A percentile compares a stretch with the other conserved stretches of the same genome.
Conservation (phyloP, 2,329 filamentous ascomycete genomes). For the Fusarium sp. region DNA sequence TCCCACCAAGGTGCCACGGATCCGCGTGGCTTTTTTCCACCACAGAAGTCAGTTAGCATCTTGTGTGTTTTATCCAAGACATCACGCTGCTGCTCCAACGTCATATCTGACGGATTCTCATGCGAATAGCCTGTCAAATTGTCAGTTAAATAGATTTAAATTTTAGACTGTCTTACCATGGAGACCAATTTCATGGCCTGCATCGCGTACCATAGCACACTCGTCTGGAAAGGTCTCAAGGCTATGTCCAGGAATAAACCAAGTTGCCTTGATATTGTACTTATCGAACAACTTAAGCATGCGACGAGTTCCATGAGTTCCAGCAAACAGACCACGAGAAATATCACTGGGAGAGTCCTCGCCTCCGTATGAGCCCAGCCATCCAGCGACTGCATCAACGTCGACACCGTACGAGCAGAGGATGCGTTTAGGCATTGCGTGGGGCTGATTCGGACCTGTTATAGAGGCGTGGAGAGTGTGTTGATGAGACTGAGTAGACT, state of each 20-base stretch:
- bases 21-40: conserved; percentile 75
- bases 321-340: conserved; percentile 66
- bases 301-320: conserved; percentile 74
- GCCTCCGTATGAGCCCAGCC: conserved; percentile 81
- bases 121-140: conserved; percentile 67
- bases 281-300: conserved; percentile 78
- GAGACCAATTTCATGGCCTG: conserved; percentile 63
- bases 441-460: no score
- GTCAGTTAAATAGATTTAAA: fast-evolving
- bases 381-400: conserved; percentile 79
- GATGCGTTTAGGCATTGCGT: conserved; percentile 14
- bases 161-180: conserved; percentile 56
- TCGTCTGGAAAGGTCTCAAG: conserved; percentile 62
- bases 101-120: conserved; percentile 79
- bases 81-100: conserved; percentile 78
- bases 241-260: conserved; percentile 63
- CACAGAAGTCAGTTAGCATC: conserved; percentile 72
- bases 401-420: conserved; percentile 70
- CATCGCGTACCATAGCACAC: conserved; percentile 57
- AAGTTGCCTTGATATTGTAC: conserved; percentile 74
- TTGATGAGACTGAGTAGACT: no score
- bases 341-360: conserved; percentile 71
- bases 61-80: conserved; percentile 80
- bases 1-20: conserved; percentile 82
- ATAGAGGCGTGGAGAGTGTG: no score